Evolutionary conservation across 768 basidiomycete genomes (phyloP), one percentile per base, ranked within the genome.

Genomic region (Chiua virens): DNA sequence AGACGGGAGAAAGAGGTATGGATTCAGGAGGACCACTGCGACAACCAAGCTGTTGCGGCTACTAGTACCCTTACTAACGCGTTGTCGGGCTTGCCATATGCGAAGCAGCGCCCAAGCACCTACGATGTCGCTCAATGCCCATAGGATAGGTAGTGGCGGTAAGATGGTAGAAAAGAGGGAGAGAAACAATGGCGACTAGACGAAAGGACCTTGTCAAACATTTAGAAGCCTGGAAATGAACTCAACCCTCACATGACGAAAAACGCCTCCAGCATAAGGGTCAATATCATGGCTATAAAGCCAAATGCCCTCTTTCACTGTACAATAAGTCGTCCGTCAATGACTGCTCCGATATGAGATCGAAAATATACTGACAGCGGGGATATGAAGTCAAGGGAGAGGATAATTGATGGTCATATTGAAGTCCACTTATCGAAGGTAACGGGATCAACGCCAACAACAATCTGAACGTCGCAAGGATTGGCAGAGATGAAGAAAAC

Each of bases 241-340:
- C 32, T 32, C 35, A 11, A 11, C 8, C 56, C 88, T 53, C 70
- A 95, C 94, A 69, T 96, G 93, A 62, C 86, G 80, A 64, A 96
- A 92, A 10, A 84, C 72, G 6, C 91, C 89, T 36, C 92, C 94
- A 50, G 86, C 79, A 59, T 97, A 98, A 27, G 94, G 94, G 64
- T 94, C 82, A 21, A 91, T 73, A n/a, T 82, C 84, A 70, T 88
- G 74, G 37, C 78, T 73, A 55, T 85, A 86, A 15, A 98, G 79
- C 70, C 86, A 92, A 5, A 96, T 77, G 17, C 94, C 95, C 70
- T 98, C 96, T 64, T 85, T 83, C 52, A 98, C 96, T 98, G 55
- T 38, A 43, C 45, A 18, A 42, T 34, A 20, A 8, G 37, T 11
- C 15, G 20, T 39, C 49, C 3, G 21, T 37, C 32, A 50, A 38